Conservation (phyloP, 176 grass and related monocot genomes). For the Musa schizocarpa region DNA sequence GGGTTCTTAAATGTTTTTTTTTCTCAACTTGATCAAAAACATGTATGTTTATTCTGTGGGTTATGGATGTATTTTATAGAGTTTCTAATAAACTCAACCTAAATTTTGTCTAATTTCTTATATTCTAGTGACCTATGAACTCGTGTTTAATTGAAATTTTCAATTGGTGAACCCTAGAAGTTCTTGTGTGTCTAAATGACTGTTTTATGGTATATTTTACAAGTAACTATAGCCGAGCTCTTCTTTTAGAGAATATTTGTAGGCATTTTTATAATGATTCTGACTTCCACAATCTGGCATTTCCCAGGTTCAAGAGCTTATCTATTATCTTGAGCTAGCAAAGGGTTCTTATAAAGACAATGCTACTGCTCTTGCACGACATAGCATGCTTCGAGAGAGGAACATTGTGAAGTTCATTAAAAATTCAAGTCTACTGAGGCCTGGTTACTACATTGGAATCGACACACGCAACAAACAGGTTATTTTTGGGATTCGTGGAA, state of each 20-base stretch:
- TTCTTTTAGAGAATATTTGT: neutral
- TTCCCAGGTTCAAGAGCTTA: conserved; percentile 73
- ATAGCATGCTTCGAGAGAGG: conserved; percentile 85
- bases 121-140: neutral
- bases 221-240: neutral
- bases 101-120: neutral
- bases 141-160: neutral
- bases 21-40: too few species aligned
- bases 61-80: too few species aligned
- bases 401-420: conserved; percentile 85
- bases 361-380: conserved; percentile 46
- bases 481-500: conserved; percentile 86
- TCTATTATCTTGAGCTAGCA: conserved; percentile 80
- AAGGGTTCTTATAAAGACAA: conserved; percentile 75
- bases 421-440: conserved; percentile 71
- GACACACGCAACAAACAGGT: conserved; percentile 63
- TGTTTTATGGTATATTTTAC: neutral
- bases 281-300: neutral
- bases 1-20: too few species aligned
- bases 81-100: too few species aligned
- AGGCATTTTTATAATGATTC: neutral
- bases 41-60: too few species aligned
- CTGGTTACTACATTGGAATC: conserved; percentile 78
- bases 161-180: neutral
- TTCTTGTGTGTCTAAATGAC: too few species aligned